These are phyloP conservation scores for Penicillium ochrochloron DNA, from an alignment of 495 filamentous ascomycete genomes.

Conservation along the genomic window DNA sequence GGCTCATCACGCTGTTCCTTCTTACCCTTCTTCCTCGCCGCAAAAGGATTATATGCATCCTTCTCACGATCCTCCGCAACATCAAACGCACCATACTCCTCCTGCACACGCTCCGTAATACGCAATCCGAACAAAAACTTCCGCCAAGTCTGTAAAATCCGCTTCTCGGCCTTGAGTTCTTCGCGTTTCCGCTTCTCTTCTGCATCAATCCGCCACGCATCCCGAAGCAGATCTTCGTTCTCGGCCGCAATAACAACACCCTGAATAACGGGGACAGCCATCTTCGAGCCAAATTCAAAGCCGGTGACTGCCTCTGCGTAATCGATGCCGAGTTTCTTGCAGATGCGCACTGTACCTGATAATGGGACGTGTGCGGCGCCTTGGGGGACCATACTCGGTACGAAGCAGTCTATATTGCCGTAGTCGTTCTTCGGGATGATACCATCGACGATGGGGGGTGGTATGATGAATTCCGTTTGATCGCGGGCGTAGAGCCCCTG, in stretches of 20 bases:
- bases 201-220: slow-evolving; percentile 83
- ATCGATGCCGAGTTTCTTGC: slow-evolving; percentile 82
- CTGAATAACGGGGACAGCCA: slow-evolving; percentile 89
- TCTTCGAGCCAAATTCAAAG: slow-evolving; percentile 93
- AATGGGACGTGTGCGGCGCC: slow-evolving; percentile 84
- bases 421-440: slow-evolving; percentile 93
- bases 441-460: slow-evolving; percentile 81
- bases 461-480: slow-evolving; percentile 93
- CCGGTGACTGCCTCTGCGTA: slow-evolving; percentile 94
- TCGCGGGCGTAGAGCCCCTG: slow-evolving; percentile 83
- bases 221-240: slow-evolving; percentile 72
- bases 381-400: slow-evolving; percentile 85
- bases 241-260: slow-evolving; percentile 88
- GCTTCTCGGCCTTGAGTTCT: slow-evolving; percentile 77
- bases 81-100: slow-evolving; percentile 74
- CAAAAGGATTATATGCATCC: slow-evolving; percentile 48
- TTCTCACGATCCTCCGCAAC: slow-evolving; percentile 37
- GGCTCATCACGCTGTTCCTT: slow-evolving; percentile 3
- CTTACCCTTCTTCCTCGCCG: slow-evolving; percentile 21
- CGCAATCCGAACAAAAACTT: slow-evolving; percentile 85
- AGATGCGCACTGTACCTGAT: slow-evolving; percentile 75
- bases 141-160: slow-evolving; percentile 77
- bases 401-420: slow-evolving; percentile 96
- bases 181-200: slow-evolving; percentile 77
- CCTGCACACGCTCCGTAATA: slow-evolving; percentile 75